Percentiles rank a stretch among this genome's conserved stretches.
These are phyloP conservation scores for Didymella glomerata DNA, from an alignment of 2,329 filamentous ascomycete genomes.

Conservation along the genomic window DNA sequence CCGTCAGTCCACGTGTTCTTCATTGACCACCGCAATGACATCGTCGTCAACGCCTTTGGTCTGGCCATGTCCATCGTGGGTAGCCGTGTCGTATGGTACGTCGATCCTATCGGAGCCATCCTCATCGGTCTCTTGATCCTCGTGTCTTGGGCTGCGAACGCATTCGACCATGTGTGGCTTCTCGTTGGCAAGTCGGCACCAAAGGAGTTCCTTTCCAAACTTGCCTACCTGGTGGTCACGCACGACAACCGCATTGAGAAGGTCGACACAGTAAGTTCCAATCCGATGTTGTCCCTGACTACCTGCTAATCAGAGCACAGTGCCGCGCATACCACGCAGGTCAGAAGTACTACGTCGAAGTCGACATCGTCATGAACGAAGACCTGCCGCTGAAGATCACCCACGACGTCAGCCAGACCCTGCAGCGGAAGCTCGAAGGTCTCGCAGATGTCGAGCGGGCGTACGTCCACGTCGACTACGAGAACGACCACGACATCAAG, in stretches of 20 bases:
- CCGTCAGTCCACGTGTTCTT: conserved; percentile 66
- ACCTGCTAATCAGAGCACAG: conserved; percentile 31
- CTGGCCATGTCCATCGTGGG: conserved; percentile 65
- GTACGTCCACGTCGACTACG: conserved; percentile 62
- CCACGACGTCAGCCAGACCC: conserved; percentile 67
- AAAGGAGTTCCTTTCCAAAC: conserved; percentile 63
- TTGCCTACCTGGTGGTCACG: conserved; percentile 65
- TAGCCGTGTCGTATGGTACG: conserved; percentile 63
- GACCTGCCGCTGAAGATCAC: conserved; percentile 63
- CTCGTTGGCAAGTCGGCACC: conserved; percentile 70
- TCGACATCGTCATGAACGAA: conserved; percentile 69
- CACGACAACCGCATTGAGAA: conserved; percentile 64
- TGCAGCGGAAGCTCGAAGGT: conserved; percentile 68
- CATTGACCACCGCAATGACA: conserved; percentile 66
- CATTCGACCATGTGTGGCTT: conserved; percentile 69
- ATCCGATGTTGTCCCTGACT: neutral
- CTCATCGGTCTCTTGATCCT: conserved; percentile 68
- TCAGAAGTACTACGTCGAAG: conserved; percentile 68
- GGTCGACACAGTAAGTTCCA: conserved; percentile 60
- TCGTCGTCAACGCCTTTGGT: conserved; percentile 64
- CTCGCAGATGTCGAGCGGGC: conserved; percentile 55
- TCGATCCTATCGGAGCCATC: conserved; percentile 69
- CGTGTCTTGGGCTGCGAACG: conserved; percentile 68
- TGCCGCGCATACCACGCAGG: conserved; percentile 69
- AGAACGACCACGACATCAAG: conserved; percentile 50